phyloP scores from a whole-genome alignment of 495 filamentous ascomycete genomes.

The Lasiosphaeris hirsuta region DNA sequence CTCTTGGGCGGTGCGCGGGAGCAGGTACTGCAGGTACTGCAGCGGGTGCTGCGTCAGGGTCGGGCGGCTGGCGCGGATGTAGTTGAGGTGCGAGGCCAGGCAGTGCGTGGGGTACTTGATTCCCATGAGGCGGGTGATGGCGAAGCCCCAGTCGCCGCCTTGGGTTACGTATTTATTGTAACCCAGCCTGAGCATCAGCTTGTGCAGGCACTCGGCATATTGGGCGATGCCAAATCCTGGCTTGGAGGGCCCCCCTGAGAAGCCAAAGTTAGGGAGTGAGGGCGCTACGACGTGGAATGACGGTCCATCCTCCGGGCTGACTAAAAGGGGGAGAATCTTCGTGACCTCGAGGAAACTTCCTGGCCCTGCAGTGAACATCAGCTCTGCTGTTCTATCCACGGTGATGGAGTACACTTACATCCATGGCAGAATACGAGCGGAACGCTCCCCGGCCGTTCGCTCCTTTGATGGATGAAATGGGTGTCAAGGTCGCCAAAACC shows the following conservation, averaged over 20 bases:
- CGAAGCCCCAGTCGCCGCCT: slow-evolving; percentile 67
- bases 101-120: slow-evolving; percentile 54
- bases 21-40: slow-evolving; percentile 45
- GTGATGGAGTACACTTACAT: slow-evolving; percentile 34
- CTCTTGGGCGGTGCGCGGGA: slow-evolving; percentile 32
- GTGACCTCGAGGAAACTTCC: slow-evolving; percentile 65
- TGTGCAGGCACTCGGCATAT: slow-evolving; percentile 17
- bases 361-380: slow-evolving; percentile 48
- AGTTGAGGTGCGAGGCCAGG: slow-evolving; percentile 64
- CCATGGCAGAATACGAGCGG: slow-evolving; percentile 57
- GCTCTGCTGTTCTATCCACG: background rate
- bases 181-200: slow-evolving; percentile 17
- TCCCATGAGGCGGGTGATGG: slow-evolving; percentile 58
- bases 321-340: slow-evolving; percentile 59
- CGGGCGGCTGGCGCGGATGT: slow-evolving; percentile 42
- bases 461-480: slow-evolving; percentile 55
- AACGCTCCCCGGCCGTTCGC: slow-evolving; percentile 41
- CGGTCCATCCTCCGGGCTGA: slow-evolving; percentile 34
- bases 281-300: slow-evolving; percentile 66
- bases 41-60: slow-evolving; percentile 36
- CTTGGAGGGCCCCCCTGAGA: slow-evolving; percentile 10
- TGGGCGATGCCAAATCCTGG: slow-evolving; percentile 15
- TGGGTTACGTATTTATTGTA: slow-evolving; percentile 47
- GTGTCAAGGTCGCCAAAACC: slow-evolving; percentile 47
- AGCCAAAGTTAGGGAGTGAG: slow-evolving; percentile 53